phyloP scores from a whole-genome alignment of 768 basidiomycete genomes.

The Amylocystis lapponica region DNA sequence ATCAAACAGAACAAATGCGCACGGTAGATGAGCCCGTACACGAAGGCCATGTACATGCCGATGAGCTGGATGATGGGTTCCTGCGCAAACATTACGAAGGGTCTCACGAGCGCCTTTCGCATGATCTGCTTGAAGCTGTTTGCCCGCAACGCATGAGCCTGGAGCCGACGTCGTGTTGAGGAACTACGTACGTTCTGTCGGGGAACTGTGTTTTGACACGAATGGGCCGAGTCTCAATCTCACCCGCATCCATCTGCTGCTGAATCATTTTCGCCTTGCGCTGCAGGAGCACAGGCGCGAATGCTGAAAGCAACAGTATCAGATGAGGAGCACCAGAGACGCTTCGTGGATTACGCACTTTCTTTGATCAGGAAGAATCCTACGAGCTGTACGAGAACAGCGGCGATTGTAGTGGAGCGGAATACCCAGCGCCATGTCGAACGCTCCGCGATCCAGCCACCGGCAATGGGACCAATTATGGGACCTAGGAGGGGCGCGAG shows the following conservation, averaged over 20 bases:
- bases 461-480: conserved; percentile 57
- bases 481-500: conserved; percentile 64
- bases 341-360: conserved; percentile 47
- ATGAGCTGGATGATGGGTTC: conserved; percentile 69
- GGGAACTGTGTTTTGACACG: too few species aligned
- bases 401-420: conserved; percentile 62
- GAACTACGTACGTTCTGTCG: too few species aligned
- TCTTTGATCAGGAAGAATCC: conserved; percentile 58
- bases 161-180: too few species aligned
- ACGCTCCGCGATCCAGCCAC: conserved; percentile 59
- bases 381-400: conserved; percentile 40
- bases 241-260: conserved; percentile 38
- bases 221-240: too few species aligned
- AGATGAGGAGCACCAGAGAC: neutral
- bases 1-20: conserved; percentile 18
- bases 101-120: conserved; percentile 50
- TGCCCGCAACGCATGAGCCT: too few species aligned
- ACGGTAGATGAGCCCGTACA: conserved; percentile 62
- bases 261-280: conserved; percentile 46
- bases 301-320: conserved; percentile 17
- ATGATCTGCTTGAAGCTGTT: too few species aligned
- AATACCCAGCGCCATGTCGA: conserved; percentile 80
- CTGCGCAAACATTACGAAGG: conserved; percentile 53
- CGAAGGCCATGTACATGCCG: conserved; percentile 61
- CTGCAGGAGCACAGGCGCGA: conserved; percentile 32